phyloP scores from a whole-genome alignment of 208 protist genomes.

The Acanthamoeba castellanii region DNA sequence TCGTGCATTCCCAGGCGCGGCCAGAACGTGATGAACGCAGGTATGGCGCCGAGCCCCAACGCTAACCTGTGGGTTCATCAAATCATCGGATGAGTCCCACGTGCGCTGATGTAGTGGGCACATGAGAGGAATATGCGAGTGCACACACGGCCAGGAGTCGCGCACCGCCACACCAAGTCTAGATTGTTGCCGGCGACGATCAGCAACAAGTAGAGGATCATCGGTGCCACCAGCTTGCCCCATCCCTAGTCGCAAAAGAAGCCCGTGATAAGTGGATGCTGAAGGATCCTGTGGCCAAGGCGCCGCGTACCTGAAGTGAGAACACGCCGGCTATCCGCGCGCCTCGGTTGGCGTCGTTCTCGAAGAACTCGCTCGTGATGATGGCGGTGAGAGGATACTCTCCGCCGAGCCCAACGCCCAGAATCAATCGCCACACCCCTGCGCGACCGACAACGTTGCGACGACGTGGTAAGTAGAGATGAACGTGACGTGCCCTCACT shows the following conservation, averaged over 20 bases:
- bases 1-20: slow-evolving; percentile 56
- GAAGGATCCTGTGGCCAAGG: background rate
- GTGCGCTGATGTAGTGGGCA: background rate
- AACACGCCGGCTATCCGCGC: slow-evolving; percentile 81
- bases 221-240: slow-evolving; percentile 26
- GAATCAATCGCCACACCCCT: slow-evolving; percentile 79
- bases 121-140: background rate
- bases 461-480: slow-evolving; percentile 22
- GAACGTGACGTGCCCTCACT: background rate
- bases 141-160: no score
- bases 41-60: slow-evolving; percentile 11
- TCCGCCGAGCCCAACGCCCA: slow-evolving; percentile 87
- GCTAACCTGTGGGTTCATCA: background rate
- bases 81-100: background rate
- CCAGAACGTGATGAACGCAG: slow-evolving; percentile 44
- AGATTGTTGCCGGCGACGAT: background rate
- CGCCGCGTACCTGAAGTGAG: slow-evolving; percentile 81
- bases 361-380: slow-evolving; percentile 79
- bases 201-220: slow-evolving; percentile 7
- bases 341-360: slow-evolving; percentile 56
- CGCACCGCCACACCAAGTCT: slow-evolving; percentile 40
- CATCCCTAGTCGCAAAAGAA: background rate
- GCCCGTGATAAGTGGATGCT: no score
- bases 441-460: background rate
- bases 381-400: slow-evolving; percentile 88